Evolutionary conservation across 139 green algal species (phyloP), one percentile per base, ranked within the genome.

Genomic region (Picochlorum sp.): DNA sequence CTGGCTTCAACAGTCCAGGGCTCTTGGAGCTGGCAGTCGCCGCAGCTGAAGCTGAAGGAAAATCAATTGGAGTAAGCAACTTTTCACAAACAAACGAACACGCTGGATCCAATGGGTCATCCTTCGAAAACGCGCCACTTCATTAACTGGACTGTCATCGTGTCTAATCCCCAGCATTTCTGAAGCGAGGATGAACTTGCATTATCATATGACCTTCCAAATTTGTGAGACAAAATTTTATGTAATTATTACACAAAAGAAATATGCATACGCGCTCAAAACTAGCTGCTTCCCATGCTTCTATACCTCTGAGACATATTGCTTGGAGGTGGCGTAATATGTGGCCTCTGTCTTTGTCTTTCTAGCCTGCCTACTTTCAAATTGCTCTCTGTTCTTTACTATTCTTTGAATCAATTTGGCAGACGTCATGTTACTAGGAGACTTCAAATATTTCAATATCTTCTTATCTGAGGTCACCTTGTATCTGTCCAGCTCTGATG

Each of bases 331-430:
- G 59, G 75, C 16, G 61, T 81, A 79, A 60, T 88, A 86, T 24
- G 45, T 26, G 44, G 49, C 57, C 63, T 83, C 73, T 18, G 31
- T 62, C 49, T 65, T 57, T 14, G 26, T 59, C 75, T 95, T 94
- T 56, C 85, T 88, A 18, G 72, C 76, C 26, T 71, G 70, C 30
- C 85, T 77, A 28, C 74, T 80, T 74, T 96, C 91, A 60, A 89
- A 96, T 24, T 74, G 76, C 44, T 81, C 62, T 21, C 86, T 76
- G 77, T 98, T 98, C 51, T 81, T 71, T 45, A 97, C 77, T 45
- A 99, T 97, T 63, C 94, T 83, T 45, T 84, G 70, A 63, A 98
- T 95, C 65, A 98, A 90, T 51, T 79, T 85, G 26, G 79, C 76
- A 0, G 89, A 92, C 4, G 88, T 95, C 47, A 89, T 85, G 16